phyloP scores from a whole-genome alignment of 768 basidiomycete species.

The Leccinum sublutescens region DNA sequence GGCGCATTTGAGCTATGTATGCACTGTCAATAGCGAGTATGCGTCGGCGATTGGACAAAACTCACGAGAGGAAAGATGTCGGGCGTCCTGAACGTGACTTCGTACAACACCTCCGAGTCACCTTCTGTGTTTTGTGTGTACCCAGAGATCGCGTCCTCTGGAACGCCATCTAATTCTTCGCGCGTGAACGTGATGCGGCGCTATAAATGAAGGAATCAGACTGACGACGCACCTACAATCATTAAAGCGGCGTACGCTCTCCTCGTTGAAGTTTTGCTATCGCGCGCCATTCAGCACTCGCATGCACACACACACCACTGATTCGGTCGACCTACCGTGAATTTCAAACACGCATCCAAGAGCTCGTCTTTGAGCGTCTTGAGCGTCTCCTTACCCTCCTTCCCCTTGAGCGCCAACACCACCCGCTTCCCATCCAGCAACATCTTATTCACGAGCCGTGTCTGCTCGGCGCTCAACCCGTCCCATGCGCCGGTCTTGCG shows the following conservation, averaged over 20 bases:
- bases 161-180: constrained; percentile 79
- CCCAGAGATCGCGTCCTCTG: constrained; percentile 74
- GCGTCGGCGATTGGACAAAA: not conserved
- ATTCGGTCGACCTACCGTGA: constrained; percentile 32
- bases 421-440: constrained; percentile 73
- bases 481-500: constrained; percentile 59
- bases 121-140: constrained; percentile 63
- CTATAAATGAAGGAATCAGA: constrained; percentile 35
- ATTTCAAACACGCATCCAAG: constrained; percentile 68
- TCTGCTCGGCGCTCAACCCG: constrained; percentile 61
- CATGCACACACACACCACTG: not conserved
- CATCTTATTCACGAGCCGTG: constrained; percentile 75
- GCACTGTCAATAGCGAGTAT: not conserved
- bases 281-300: not conserved
- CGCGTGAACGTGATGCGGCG: constrained; percentile 59
- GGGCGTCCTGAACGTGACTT: constrained; percentile 78
- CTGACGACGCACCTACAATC: not conserved
- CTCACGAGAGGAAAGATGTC: constrained; percentile 74
- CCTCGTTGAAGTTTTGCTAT: constrained; percentile 77
- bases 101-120: constrained; percentile 51
- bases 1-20: constrained; percentile 72
- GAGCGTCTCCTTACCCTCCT: constrained; percentile 52
- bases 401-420: constrained; percentile 71
- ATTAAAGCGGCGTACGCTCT: constrained; percentile 49
- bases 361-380: constrained; percentile 70